Base-by-base conservation (phyloP, 2,329 filamentous ascomycete genomes). In the Cordyceps cicadae region DNA sequence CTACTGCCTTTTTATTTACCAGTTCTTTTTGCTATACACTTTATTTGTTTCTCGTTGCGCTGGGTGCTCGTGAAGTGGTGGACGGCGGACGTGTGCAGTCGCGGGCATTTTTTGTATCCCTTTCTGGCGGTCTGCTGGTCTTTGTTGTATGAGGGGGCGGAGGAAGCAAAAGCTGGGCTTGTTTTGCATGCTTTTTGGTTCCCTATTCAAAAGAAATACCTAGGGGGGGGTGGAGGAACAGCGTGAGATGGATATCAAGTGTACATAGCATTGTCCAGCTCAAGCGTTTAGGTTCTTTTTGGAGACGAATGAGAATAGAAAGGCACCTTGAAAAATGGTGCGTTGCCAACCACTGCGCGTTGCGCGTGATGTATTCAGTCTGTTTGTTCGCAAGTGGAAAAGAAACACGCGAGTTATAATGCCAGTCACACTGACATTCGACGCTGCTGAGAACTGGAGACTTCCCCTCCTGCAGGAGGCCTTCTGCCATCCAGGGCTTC, bases 261-360 rank as follows among this genome's bases (percentile, higher is more conserved):
- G 56, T 62, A 59, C 45, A 62, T 62, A 61, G 54, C 54, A 58
- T 57, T 43, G 29, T 45, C 53, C 59, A 46, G 21, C 32, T 46
- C 50, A 5, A 34, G 50, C 26, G 41, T 19, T 46, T 11, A 48
- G 15, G 26, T 41, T 51, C 34, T 46, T 46, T 57, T 58, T 58
- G 54, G 59, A 57, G 54, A 58, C 37, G 51, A 50, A 17, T 43
- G 21, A 54, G 34, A 54, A 54, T 54, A 54, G 21, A 52, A 60
- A 26, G 49, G 26, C 34, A 17, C 43, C 15, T 60, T 60, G 58
- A 54, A 60, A 17, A 3, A n/a, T 8, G 41, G 14, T 41, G 17
- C 43, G 21, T 17, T 21, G 21, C 4, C 8, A 4, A 45, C 43
- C 21, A n/a, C n/a, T n/a, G n/a, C n/a, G n/a, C 3, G 3, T 43